Evolutionary conservation across 495 filamentous ascomycete species (phyloP), one percentile per base, ranked within the genome.

Genomic region (Talaromyces nanjingensis): DNA sequence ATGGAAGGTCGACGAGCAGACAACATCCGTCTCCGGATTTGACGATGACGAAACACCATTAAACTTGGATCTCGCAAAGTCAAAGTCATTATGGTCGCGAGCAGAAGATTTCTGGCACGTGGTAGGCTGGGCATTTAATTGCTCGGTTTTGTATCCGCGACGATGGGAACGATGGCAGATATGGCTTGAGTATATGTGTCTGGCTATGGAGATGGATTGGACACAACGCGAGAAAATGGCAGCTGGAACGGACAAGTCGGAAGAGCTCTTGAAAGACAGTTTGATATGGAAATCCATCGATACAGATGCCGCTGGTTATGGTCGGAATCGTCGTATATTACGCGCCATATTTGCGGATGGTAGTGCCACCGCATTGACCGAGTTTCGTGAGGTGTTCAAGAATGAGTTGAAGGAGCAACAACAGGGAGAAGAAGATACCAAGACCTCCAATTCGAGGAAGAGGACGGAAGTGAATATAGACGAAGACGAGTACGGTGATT

Each of bases 81-180:
- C 80, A n/a, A 84, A 84, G 9, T 84, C 89, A 2, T 57, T 97
- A 6, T 96, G 90, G 85, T 73, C 76, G 16, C 80, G 84, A 20
- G 91, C 87, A 0, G 85, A 89, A 27, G 91, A 96, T 69, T 93
- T 98, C 65, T 98, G 96, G 91, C 84, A 89, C 47, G 83, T 89
- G 0, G 86, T 93, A 1, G 94, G 94, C 4, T 98, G 94, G 94
- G 87, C 90, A 0, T 96, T 97, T 72, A 93, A 92, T 67, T 98
- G 94, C 75, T 91, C 91, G 16, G 81, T 91, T 2, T 72, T 81
- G 49, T 80, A 93, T 62, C 82, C 81, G 45, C 78, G 77, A 37
- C 75, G 92, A 24, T 98, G 94, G 94, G 83, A 82, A 62, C 81
- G 85, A 68, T 98, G 94, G 94, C 86, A 82, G 64, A 71, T 85